Evolutionary conservation across 305 asterid genomes (phyloP).

Genomic region (Fraxinus dipetala): DNA sequence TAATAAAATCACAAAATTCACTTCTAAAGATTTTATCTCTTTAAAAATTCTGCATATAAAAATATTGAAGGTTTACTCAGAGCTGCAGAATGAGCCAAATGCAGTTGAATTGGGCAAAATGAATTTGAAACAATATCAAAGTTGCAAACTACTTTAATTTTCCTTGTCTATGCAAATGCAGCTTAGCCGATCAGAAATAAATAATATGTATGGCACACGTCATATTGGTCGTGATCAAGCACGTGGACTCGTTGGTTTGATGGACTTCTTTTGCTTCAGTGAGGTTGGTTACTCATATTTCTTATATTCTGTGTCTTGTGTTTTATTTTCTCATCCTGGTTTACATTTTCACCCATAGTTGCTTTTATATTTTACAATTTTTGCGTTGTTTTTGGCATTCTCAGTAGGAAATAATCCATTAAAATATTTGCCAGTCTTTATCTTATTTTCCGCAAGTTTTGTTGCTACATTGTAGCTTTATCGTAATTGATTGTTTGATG

Average conservation of each 20-base stretch:
- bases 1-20: background rate
- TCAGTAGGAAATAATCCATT: background rate
- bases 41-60: background rate
- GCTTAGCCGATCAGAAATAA: constrained; percentile 75
- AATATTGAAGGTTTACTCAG: background rate
- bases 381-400: background rate
- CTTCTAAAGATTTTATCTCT: background rate
- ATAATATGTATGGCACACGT: constrained; percentile 74
- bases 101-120: background rate
- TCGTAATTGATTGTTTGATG: background rate
- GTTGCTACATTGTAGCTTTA: background rate
- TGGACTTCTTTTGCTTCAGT: constrained; percentile 98
- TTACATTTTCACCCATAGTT: constrained; percentile 8
- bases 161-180: constrained; percentile 35
- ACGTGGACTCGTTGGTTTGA: constrained; percentile 74
- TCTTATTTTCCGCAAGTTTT: constrained; percentile 7
- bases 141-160: background rate
- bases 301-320: constrained; percentile 10
- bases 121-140: background rate
- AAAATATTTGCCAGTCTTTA: background rate
- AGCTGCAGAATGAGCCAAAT: background rate
- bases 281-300: constrained; percentile 59
- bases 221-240: constrained; percentile 95
- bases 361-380: background rate
- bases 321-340: background rate